Evolutionary conservation across 495 filamentous ascomycete species (phyloP), one percentile per base, ranked within the genome.

Genomic region (Aspergillus nanangensis): DNA sequence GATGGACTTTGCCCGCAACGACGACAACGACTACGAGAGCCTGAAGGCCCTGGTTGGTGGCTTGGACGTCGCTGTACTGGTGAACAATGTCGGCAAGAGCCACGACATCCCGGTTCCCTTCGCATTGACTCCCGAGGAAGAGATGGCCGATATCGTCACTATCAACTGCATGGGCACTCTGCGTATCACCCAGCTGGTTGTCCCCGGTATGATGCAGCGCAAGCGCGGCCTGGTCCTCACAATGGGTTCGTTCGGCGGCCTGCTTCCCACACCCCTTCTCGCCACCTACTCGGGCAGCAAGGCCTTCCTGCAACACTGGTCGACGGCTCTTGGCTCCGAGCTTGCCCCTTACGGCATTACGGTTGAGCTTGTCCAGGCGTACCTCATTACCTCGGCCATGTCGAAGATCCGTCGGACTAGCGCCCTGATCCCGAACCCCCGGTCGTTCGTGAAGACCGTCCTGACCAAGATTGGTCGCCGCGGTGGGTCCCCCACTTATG

Each of bases 251-350:
- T 93, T 96, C 58, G 93, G 86, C 46, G 94, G 92, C 45, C 77
- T 90, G 48, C 72, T 93, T 47, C 94, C 94, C 14, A 95, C 90
- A 2, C 94, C 93, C 2, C 81, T 95, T 21, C 81, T 99, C 13
- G 93, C 94, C 17, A 96, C 92, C 5, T 99, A 99, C 77, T 94
- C 88, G 47, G 94, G 94, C 45, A 88, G 82, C 79, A 99, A 99
- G 73, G 92, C 94, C 19, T 99, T 99, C 78, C 78, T 99, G 46
- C 91, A 96, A 66, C 83, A 94, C 62, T 99, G 94, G 94, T 95
- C 88, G 36, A 83, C 81, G 3, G 80, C 94, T 31, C 79, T 99
- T 2, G 86, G 83, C 20, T 75, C 87, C 9, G 94, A 99, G 66
- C 76, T 97, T 19, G 81, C 82, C 51, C 79, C 79, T 1, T 71